Evolutionary conservation across 495 filamentous ascomycete genomes (phyloP), one percentile per base, ranked within the genome.

Genomic region (Xylaria intraflava): DNA sequence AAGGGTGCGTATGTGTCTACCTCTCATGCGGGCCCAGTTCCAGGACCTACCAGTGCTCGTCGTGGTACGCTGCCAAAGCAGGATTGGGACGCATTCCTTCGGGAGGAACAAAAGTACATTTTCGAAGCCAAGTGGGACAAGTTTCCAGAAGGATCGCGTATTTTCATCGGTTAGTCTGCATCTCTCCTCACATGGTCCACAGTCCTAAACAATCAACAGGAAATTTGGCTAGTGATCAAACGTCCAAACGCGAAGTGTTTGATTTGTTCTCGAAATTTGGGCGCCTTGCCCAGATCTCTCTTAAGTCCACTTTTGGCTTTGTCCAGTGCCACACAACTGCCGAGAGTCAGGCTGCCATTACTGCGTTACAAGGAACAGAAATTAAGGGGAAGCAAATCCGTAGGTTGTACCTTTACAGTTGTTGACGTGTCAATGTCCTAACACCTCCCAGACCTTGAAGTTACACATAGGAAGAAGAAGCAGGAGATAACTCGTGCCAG

Each of bases 251-350:
- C 53, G 92, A 96, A 66, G 79, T 97, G 33, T 97, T 95, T 62
- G 85, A 92, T 55, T 77, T 89, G 14, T 98, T 98, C 62, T 83
- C 86, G 64, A 78, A 80, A 39, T 91, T 90, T 68, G 93, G 93
- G 30, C 86, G 84, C 50, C 72, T 98, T 31, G 92, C 92, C 2
- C 93, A 98, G 66, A 89, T 98, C 35, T 96, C 91, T 2, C 88
- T 98, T 62, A 97, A 97, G 64, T 89, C 91, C 66, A 90, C 90
- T 2, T 98, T 95, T 71, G 93, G 93, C 3, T 98, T 98, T 62
- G 90, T 96, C 36, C 93, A 98, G 65, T 98, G 92, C 56, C 77
- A 95, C 49, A 88, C 90, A 31, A 71, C 82, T 3, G 72, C 72
- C 11, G 84, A 89, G 59, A 93, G 89, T 58, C 74, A 80, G 53